Conservation (phyloP, 1,139 yeast genomes). For the Taphrina communis region DNA sequence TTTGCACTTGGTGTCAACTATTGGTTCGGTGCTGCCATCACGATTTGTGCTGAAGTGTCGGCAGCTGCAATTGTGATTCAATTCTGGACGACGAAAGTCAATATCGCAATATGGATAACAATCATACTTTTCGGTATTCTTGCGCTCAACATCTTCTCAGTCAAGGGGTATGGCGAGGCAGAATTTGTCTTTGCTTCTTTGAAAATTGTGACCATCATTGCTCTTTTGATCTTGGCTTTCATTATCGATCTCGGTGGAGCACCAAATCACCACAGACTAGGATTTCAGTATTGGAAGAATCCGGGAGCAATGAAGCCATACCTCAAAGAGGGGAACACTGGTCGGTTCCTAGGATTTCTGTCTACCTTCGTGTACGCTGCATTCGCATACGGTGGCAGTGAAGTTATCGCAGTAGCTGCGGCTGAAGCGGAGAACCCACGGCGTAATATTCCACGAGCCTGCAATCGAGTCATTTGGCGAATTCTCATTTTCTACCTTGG, state of each 20-base stretch:
- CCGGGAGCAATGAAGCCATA: conserved; percentile 64
- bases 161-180: conserved; percentile 64
- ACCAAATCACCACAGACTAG: conserved; percentile 54
- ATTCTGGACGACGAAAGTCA: conserved; percentile 51
- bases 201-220: conserved; percentile 59
- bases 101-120: conserved; percentile 71
- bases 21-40: conserved; percentile 86
- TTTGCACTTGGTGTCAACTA: conserved; percentile 83
- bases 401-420: conserved; percentile 81
- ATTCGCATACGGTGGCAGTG: conserved; percentile 84
- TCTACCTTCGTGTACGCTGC: conserved; percentile 86
- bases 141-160: conserved; percentile 47
- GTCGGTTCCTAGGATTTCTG: conserved; percentile 76
- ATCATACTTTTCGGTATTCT: conserved; percentile 67
- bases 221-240: conserved; percentile 65
- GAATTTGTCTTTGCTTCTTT: conserved; percentile 68
- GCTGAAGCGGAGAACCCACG: conserved; percentile 82
- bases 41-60: conserved; percentile 56
- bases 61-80: conserved; percentile 53
- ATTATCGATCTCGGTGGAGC: conserved; percentile 70
- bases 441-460: conserved; percentile 68
- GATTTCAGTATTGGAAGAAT: conserved; percentile 60
- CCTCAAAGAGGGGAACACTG: conserved; percentile 54
- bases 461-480: conserved; percentile 76
- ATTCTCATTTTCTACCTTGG: conserved; percentile 67